Evolutionary conservation across 2,329 filamentous ascomycete species (phyloP).

Genomic region (Verticillium nubilum): DNA sequence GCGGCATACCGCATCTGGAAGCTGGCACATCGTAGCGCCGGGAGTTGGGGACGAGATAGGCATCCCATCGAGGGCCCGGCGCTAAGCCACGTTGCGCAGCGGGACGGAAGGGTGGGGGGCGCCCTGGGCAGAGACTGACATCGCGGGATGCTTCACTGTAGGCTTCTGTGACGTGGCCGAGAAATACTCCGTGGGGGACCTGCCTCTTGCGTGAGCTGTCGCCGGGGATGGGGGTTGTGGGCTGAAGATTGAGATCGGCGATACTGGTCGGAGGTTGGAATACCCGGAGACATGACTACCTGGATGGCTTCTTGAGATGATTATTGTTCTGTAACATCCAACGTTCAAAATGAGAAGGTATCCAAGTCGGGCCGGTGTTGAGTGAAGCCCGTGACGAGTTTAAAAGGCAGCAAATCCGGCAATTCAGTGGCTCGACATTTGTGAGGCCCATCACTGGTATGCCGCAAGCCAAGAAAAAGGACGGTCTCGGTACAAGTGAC

Average conservation of each 20-base stretch:
- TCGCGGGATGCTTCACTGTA: not conserved
- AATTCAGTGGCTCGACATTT: not conserved
- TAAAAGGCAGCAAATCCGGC: not conserved
- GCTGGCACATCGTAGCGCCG: not conserved
- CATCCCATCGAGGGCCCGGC: not conserved
- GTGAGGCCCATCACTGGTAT: not conserved
- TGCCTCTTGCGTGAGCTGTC: not conserved
- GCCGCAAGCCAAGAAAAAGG: not conserved
- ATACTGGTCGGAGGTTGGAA: not conserved
- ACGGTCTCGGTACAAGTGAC: not conserved
- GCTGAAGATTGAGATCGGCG: not conserved
- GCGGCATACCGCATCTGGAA: not conserved
- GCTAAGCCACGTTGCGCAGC: not conserved
- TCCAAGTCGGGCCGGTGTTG: not conserved
- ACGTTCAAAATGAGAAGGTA: not conserved
- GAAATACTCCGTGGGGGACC: not conserved
- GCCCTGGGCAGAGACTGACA: not conserved
- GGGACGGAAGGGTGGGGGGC: not conserved
- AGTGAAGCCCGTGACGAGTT: not conserved
- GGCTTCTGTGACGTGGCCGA: not conserved
- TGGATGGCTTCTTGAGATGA: not conserved
- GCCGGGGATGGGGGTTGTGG: not conserved
- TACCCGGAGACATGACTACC: not conserved
- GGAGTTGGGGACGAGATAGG: not conserved
- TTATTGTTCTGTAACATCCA: not conserved